These are phyloP conservation scores for Ogataea polymorpha DNA, from an alignment of 805 yeast species.

Conservation along the genomic window DNA sequence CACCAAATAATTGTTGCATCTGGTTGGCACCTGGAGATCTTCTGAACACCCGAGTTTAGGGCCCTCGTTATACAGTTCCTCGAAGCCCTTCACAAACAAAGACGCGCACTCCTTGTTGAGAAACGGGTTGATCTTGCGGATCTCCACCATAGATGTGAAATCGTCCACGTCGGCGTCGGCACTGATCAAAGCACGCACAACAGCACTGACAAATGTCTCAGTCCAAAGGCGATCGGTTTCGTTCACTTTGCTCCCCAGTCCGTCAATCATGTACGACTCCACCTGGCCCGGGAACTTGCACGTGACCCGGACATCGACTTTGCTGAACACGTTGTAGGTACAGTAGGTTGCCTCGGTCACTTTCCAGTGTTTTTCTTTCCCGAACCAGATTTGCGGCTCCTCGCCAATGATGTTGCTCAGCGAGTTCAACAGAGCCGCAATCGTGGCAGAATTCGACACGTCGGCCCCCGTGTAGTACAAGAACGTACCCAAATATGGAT, in stretches of 20 bases:
- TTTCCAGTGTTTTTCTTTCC: conserved; percentile 65
- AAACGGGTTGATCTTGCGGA: conserved; percentile 80
- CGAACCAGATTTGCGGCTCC: conserved; percentile 75
- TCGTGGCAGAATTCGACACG: conserved; percentile 70
- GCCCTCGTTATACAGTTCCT: conserved; percentile 63
- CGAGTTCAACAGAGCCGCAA: conserved; percentile 71
- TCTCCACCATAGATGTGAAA: conserved; percentile 71
- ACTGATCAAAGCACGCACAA: conserved; percentile 69
- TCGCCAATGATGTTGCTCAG: conserved; percentile 61
- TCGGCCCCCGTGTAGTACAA: conserved; percentile 74
- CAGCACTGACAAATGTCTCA: conserved; percentile 65
- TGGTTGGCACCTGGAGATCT: conserved; percentile 66
- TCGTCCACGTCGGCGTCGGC: conserved; percentile 69
- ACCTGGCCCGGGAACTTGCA: conserved; percentile 77
- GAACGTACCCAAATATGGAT: conserved; percentile 63
- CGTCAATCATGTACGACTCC: conserved; percentile 48
- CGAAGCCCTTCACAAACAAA: conserved; percentile 62
- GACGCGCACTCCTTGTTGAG: conserved; percentile 44
- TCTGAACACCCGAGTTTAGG: conserved; percentile 60
- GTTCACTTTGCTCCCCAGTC: conserved; percentile 49
- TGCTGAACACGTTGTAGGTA: conserved; percentile 57
- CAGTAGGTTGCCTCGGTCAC: conserved; percentile 72
- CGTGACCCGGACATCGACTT: conserved; percentile 65
- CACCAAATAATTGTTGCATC: conserved; percentile 64
- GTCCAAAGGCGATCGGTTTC: conserved; percentile 54